Base-by-base conservation (phyloP, 441 rosid species). In the Populus hybrid region DNA sequence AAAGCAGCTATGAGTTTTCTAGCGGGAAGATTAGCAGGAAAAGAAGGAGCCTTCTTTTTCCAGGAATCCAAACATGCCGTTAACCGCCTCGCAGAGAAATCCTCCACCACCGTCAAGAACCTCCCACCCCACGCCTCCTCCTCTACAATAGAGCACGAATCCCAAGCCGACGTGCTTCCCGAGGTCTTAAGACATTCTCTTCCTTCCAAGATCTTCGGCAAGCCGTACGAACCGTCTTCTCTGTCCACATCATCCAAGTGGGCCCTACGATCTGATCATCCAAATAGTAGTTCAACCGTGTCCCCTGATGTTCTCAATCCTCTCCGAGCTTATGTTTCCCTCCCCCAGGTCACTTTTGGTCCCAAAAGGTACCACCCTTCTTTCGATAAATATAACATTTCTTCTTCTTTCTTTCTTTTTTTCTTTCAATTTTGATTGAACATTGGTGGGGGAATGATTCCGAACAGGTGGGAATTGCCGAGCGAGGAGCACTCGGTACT, bases 281-380 rank as follows among this genome's bases (percentile, higher is more conserved):
- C 80, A 76, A 78, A 72, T n/a, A 69, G 66, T 30, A 11, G 75
- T 24, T 36, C 85, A 42, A 65, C 83, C 24, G 81, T 82, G 36
- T 89, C 91, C 53, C 82, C 92, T 23, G 93, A 89, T 72, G 91
- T 82, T 9, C 75, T 95, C 77, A 95, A 93, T 82, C 98, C 99
- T 77, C 95, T 93, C 69, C 87, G 95, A 76, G 93, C 92, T 81
- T 90, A 89, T 67, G 69, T 95, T 3, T 88, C 95, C 71, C 81
- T 95, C 72, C 99, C 98, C 69, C 97, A 90, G 82, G 98, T 93
- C 87, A 90, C 97, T 1, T 90, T 93, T 74, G 99, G 98, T 68
- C 97, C 95, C 73, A 90, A 82, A 88, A 93, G 99, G 99, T 92
- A 69, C 70, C 1, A 2, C 7, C 12, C 20, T 1, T 70, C 10